These are phyloP conservation scores for Diutina ranongensis DNA, from an alignment of 1,139 yeast genomes.

Conservation along the genomic window DNA sequence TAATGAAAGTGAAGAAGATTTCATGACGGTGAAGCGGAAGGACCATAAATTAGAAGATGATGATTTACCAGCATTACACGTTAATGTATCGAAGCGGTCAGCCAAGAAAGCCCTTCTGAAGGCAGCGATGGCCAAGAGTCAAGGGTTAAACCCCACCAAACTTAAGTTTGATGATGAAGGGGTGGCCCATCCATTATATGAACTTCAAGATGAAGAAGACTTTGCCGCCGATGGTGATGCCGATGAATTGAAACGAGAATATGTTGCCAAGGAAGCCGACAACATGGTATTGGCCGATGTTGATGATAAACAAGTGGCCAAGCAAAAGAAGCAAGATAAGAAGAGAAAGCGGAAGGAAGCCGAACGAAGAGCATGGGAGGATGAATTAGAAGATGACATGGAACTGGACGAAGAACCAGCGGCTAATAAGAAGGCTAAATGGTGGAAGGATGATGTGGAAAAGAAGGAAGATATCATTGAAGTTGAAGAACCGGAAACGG, in stretches of 20 bases:
- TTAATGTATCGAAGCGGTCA: conserved; percentile 77
- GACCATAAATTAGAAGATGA: conserved; percentile 61
- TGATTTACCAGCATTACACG: conserved; percentile 46
- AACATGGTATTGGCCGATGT: conserved; percentile 63
- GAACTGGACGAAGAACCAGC: conserved; percentile 16
- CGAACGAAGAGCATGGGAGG: conserved; percentile 42
- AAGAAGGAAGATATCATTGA: conserved; percentile 39
- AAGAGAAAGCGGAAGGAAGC: conserved; percentile 79
- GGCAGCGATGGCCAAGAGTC: conserved; percentile 56
- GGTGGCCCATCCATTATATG: conserved; percentile 78
- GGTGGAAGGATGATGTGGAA: conserved; percentile 36
- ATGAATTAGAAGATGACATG: conserved; percentile 18
- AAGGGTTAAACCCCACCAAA: conserved; percentile 59
- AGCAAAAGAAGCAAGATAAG: conserved; percentile 75
- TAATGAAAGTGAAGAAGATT: conserved; percentile 46
- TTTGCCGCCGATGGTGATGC: conserved; percentile 74
- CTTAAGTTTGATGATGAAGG: conserved; percentile 92
- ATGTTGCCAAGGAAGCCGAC: conserved; percentile 52
- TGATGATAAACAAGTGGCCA: conserved; percentile 74
- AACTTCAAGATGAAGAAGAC: conserved; percentile 81
- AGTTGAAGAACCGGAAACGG: conserved; percentile 76
- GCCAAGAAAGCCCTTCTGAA: conserved; percentile 81
- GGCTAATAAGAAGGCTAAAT: conserved; percentile 47
- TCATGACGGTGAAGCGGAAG: conserved; percentile 65
- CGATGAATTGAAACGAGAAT: conserved; percentile 51